Base-by-base conservation (phyloP, 2,329 filamentous ascomycete species). In the Neofusicoccum laricinum region DNA sequence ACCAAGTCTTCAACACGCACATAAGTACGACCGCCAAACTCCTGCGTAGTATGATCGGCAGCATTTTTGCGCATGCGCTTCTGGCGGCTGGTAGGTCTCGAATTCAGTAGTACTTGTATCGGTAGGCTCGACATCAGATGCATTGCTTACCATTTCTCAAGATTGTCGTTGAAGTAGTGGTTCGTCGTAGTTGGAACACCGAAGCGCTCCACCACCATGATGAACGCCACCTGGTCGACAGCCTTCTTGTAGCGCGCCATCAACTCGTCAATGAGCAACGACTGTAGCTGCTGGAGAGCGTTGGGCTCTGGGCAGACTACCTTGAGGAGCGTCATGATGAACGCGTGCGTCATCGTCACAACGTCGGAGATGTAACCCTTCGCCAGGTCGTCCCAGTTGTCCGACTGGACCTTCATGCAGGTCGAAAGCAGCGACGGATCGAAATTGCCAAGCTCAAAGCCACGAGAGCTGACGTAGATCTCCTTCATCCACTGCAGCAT, bases 371-470 rank as follows among this genome's bases (percentile, higher is more conserved):
- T 76, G 65, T 88, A 85, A 0, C 76, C 77, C 0, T 79, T 65
- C 0, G 82, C 78, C 1, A 89, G 69, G 0, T 65, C 51, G 0
- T 76, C 68, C 87, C 87, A 89, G 15, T 84, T 86, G 12, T 69
- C 66, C 0, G 85, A 81, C 64, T 89, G 86, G 38, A 81, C 79
- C 32, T 80, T 79, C 71, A 89, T 86, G 0, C 78, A 74, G 0
- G 70, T 75, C 0, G 78, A 72, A 0, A 88, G 69, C 14, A 86
- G 68, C 10, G 72, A 68, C 0, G 70, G 41, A 43, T 75, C 74
- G 66, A 81, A 79, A 1, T 77, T 86, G 0, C 85, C 86, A 0
- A 88, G 66, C 58, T 87, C 84, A 15, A 84, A 82, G 0, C 84
- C 85, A 0, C 84, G 81, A 0, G 79, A 84, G 0, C 72, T 68